phyloP scores from a whole-genome alignment of 768 basidiomycete species.

The Candolleomyces aberdarensis region DNA sequence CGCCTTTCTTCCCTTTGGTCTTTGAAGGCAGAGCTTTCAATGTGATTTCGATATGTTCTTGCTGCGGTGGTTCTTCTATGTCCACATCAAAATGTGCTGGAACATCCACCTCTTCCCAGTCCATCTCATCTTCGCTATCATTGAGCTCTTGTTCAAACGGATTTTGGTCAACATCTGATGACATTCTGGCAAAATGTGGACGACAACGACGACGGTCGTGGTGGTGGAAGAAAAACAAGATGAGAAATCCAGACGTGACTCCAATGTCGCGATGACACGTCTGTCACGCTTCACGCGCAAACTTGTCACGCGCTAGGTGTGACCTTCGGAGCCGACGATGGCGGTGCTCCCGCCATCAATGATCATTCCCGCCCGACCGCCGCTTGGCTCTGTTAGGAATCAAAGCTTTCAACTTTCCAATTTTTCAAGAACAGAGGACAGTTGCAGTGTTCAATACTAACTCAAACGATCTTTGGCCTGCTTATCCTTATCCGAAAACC shows the following conservation, averaged over 20 bases:
- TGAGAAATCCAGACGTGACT: background rate
- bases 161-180: background rate
- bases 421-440: no score
- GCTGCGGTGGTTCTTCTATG: slow-evolving; percentile 14
- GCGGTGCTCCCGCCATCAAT: no score
- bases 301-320: background rate
- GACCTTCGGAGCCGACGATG: background rate
- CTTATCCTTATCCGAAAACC: background rate
- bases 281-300: slow-evolving; percentile 6
- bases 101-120: slow-evolving; percentile 79
- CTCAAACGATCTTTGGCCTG: no score
- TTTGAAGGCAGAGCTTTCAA: slow-evolving; percentile 70
- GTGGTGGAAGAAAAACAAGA: background rate
- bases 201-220: background rate
- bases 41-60: slow-evolving; percentile 32
- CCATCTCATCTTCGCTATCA: slow-evolving; percentile 65
- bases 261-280: slow-evolving; percentile 7
- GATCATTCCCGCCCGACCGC: background rate
- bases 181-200: background rate
- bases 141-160: background rate
- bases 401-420: slow-evolving; percentile 1
- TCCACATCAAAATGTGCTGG: slow-evolving; percentile 33
- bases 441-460: no score
- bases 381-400: slow-evolving; percentile 1
- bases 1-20: slow-evolving; percentile 27